Evolutionary conservation across 1,139 yeast genomes (phyloP), one percentile per base, ranked within the genome.

Genomic region (Nakaseomyces delphensis): DNA sequence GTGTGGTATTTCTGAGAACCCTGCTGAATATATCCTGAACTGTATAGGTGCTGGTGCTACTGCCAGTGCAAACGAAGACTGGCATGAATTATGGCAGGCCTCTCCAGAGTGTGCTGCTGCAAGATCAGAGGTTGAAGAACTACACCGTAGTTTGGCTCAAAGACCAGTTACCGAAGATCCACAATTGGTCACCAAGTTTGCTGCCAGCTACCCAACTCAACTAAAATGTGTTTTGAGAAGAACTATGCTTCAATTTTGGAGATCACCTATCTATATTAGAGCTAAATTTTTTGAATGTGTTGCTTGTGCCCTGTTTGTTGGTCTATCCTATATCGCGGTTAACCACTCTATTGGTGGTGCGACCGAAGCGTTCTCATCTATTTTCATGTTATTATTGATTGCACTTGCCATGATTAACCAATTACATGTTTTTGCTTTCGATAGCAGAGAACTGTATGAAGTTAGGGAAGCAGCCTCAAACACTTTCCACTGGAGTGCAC

Each of bases 11-110:
- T 57, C 63, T 30, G 82, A 75, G 51, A 78, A 78, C 49, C 84
- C 83, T 32, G 84, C 84, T 28, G 84, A 78, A 59, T 77, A 76
- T 56, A 77, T 78, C 53, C 64, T 78, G 54, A 76, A 77, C 48
- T 73, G 75, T 49, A 76, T 77, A 56, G 83, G 82, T 48, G 83
- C 82, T 23, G 82, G 81, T 61, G 81, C 82, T n/a, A 75, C 80
- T 43, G 79, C 80, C 18, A 50, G 63, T 36, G 65, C 70, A 18
- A 51, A 57, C 19, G 63, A 63, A 44, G 73, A 73, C 53, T 74
- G 75, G 73, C 65, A 65, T 55, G 68, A 70, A 20, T 55, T 69
- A 33, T 74, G 78, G 78, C 48, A 53, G 30, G 52, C 56, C 3
- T 73, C 78, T 24, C 63, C 66, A 2, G 71, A 69, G 49, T 64